Base-by-base conservation (phyloP, 176 grass and related monocot genomes). In the Canna indica region DNA sequence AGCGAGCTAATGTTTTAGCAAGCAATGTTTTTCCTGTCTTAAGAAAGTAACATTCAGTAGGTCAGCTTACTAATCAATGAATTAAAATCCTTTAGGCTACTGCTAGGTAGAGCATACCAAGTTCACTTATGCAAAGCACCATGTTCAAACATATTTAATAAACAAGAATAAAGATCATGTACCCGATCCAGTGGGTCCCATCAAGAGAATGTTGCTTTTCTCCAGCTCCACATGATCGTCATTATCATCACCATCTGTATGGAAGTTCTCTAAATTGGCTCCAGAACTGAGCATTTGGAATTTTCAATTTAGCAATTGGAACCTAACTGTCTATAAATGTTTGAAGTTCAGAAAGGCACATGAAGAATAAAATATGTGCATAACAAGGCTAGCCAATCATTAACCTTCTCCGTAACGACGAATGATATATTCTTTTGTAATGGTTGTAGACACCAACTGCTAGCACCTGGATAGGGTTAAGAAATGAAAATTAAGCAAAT, bases 361-460 rank as follows among this genome's bases (percentile, higher is more conserved):
- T 59, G 24, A 59, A 26, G 1, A 59, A 59, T 50, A n/a, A n/a
- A n/a, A n/a, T n/a, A n/a, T n/a, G n/a, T n/a, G n/a, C 11, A 47
- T 24, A 54, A 29, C 30, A 56, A 53, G 47, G 17, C 53, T 26
- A 45, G 0, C 13, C 42, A 52, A 62, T 59, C 35, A 64, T 75
- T 44, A 78, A 63, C 80, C 83, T 29, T 32, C 81, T 78, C 22
- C 54, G 75, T 20, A 78, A 81, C 33, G 74, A 77, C 22, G 85
- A 58, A 13, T 47, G 76, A 63, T 81, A 83, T 61, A 86, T 78
- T 74, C 87, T 80, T 61, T 85, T 90, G 74, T 85, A 90, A 80
- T 90, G 87, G 64, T 90, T 90, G 80, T 90, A 81, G 36, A 85
- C 87, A 17, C 80, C 83, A 15, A 90, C 87, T 47, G 80, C 85